phyloP scores from a whole-genome alignment of 2,329 filamentous ascomycete genomes.

The Diplocarpon mali region DNA sequence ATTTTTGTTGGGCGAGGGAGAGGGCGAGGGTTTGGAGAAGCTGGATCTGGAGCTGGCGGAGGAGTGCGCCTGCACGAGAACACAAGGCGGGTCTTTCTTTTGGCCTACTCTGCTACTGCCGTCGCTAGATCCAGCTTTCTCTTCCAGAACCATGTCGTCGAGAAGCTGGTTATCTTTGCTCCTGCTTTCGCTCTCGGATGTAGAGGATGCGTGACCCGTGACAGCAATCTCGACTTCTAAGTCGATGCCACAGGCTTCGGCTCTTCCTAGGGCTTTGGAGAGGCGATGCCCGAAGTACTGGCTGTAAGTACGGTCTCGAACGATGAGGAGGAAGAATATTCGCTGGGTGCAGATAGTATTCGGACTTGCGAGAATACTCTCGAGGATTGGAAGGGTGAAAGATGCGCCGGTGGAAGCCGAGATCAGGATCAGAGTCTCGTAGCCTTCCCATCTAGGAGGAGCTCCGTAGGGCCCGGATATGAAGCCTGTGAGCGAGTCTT shows the following conservation, averaged over 20 bases:
- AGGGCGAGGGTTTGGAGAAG: not conserved
- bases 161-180: not conserved
- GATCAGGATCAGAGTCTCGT: slow-evolving; percentile 48
- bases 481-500: slow-evolving; percentile 33
- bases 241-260: slow-evolving; percentile 35
- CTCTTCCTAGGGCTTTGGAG: slow-evolving; percentile 34
- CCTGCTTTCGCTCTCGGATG: not conserved
- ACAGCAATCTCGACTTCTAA: slow-evolving; percentile 43
- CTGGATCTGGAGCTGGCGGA: slow-evolving; percentile 1
- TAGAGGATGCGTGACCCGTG: slow-evolving; percentile 26
- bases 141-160: not conserved
- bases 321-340: slow-evolving; percentile 42
- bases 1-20: not conserved
- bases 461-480: slow-evolving; percentile 45
- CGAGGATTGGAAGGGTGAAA: slow-evolving; percentile 48
- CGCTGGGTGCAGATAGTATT: slow-evolving; percentile 37
- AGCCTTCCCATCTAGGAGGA: slow-evolving; percentile 45
- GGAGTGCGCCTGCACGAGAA: slow-evolving; percentile 6
- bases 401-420: slow-evolving; percentile 54
- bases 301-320: slow-evolving; percentile 41
- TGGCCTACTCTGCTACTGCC: slow-evolving; percentile 1
- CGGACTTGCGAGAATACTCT: slow-evolving; percentile 37
- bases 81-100: not conserved
- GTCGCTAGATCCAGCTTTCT: not conserved
- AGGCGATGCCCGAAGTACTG: slow-evolving; percentile 43